Evolutionary conservation across 192 early-diverging fungal species (phyloP), one percentile per base, ranked within the genome.

Genomic region (Phlyctochytrium planicorne): DNA sequence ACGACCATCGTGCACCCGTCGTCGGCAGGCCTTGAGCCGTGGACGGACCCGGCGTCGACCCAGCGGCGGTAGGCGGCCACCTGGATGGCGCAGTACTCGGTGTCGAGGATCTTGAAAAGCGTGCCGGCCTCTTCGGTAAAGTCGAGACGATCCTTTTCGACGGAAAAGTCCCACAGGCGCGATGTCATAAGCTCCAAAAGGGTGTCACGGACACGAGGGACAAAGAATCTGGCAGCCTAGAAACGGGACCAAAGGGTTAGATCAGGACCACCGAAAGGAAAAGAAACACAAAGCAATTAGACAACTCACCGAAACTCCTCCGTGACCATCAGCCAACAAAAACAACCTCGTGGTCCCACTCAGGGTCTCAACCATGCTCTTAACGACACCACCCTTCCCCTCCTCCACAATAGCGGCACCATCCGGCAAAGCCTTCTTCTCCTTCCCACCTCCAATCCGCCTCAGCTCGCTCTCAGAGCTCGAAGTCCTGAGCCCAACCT

Each of bases 321-420:
- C 86, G 62, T 87, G 86, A 2, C 86, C 86, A 66, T 87, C 86
- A 14, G 86, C 86, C 23, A 87, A 66, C 17, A 87, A 53, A 65
- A 82, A 82, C 2, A 87, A 24, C 12, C 70, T 63, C 24, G 70
- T 64, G 63, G 47, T 69, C 24, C 30, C 30, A 25, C 2, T 32
- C 53, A 56, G 23, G 35, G 1, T 65, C 56, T 50, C 30, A 29
- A 67, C 29, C 27, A 2, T 17, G 1, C 17, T 0, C 24, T 24
- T 59, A 23, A 30, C 56, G 10, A 59, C 56, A 30, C 56, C 30
- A 6, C 24, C 56, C 14, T 59, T 59, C 24, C 56, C 23, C 56
- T 59, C 56, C 23, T 59, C 24, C 30, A 30, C 23, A 59, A 59
- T 24, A 6, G 23, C 56, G 10, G 23, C 24, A 14, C 30, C 30